These are phyloP conservation scores for Pythium rhizo-oryzae DNA, from an alignment of 352 stramenopile species.

Conservation along the genomic window DNA sequence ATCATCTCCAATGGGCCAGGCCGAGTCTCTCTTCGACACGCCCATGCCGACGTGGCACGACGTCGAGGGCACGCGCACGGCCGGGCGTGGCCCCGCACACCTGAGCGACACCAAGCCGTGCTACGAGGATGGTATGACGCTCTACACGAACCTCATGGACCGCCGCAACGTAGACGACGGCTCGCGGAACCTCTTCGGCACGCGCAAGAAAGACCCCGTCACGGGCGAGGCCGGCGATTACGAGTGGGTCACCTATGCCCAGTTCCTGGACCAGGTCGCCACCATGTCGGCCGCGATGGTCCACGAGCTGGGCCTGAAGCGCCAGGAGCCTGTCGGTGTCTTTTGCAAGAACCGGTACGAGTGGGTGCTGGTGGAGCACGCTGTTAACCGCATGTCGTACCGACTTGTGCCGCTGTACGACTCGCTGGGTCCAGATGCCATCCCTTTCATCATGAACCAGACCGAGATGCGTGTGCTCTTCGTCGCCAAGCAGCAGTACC, in stretches of 20 bases:
- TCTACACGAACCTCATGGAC: conserved; percentile 55
- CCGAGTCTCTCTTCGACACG: conserved; percentile 39
- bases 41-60: too few relatives aligned
- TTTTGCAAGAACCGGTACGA: conserved; percentile 78
- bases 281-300: conserved; percentile 44
- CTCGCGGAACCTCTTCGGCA: conserved; percentile 60
- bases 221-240: conserved; percentile 46
- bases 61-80: conserved; percentile 22
- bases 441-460: conserved; percentile 81
- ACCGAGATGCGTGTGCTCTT: conserved; percentile 74
- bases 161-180: conserved; percentile 48
- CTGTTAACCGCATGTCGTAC: conserved; percentile 67
- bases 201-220: conserved; percentile 39
- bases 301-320: conserved; percentile 34
- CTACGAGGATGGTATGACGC: conserved; percentile 47
- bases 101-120: conserved; percentile 26
- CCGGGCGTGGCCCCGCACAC: too few relatives aligned
- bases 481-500: conserved; percentile 57
- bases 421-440: conserved; percentile 62
- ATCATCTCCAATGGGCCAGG: too few relatives aligned
- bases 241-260: conserved; percentile 64
- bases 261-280: conserved; percentile 56
- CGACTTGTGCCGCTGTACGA: conserved; percentile 81
- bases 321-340: conserved; percentile 59
- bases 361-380: conserved; percentile 69